Conservation (phyloP, 352 stramenopile genomes). For the Phytophthora podocarpi region DNA sequence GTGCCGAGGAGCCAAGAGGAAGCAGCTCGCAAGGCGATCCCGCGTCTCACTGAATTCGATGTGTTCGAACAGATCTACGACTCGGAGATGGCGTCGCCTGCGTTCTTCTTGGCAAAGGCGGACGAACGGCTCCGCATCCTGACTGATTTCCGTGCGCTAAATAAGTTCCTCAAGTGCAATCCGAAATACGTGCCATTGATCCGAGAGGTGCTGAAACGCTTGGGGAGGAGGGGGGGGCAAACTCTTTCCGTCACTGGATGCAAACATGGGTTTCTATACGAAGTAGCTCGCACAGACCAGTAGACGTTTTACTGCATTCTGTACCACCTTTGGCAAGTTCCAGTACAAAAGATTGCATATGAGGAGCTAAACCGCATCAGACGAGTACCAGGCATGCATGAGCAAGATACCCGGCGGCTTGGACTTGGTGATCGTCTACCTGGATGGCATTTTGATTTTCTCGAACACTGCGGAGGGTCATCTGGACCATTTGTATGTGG, state of each 20-base stretch:
- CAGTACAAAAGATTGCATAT: slow-evolving; percentile 12
- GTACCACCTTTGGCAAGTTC: background rate
- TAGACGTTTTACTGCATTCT: slow-evolving; percentile 15
- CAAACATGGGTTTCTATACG: no score
- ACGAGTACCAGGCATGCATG: slow-evolving; percentile 17
- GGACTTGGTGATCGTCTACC: slow-evolving; percentile 2
- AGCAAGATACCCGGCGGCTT: slow-evolving; percentile 1
- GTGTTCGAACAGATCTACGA: slow-evolving; percentile 21
- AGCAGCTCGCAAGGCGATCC: background rate
- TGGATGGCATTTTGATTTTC: slow-evolving; percentile 15
- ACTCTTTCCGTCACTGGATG: no score
- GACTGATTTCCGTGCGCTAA: no score
- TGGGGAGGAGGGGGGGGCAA: no score
- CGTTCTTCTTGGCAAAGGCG: no score
- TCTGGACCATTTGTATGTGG: slow-evolving; percentile 1
- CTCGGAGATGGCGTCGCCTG: slow-evolving; percentile 7
- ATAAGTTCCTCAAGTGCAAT: no score
- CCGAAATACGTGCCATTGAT: no score
- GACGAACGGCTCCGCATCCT: no score
- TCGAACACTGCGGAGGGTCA: background rate
- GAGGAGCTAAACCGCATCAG: background rate
- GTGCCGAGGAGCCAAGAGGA: background rate
- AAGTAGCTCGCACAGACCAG: no score
- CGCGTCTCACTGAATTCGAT: slow-evolving; percentile 1
- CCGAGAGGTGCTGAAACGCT: no score